Base-by-base conservation (phyloP, 331 rosid species). In the Arachis monticola region DNA sequence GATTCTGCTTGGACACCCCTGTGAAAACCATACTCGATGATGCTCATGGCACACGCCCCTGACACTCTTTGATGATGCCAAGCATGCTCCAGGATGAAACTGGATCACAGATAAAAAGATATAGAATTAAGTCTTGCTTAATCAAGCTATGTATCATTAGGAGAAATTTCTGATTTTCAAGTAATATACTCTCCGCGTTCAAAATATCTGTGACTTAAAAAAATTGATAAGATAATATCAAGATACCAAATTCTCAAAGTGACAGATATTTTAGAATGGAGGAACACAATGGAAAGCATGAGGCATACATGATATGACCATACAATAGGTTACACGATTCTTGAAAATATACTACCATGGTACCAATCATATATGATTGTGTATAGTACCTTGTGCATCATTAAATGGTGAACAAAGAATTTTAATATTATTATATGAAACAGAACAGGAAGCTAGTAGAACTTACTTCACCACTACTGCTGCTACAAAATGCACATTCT, bases 1-100 rank as follows among this genome's bases (percentile, higher is more conserved):
- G 11, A 91, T 56, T 67, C 66, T 89, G 82, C 87, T 89, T 2
- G 93, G 97, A 60, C 93, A 91, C 7, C 97, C 95, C 65, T 87
- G 47, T 0, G 87, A 74, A 82, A 84, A 91, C 87, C 91, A 89
- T 13, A 86, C 77, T 0, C 90, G 83, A 0, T 47, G 53, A 35
- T 81, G 78, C 12, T 38, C 84, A 0, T 61, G 71, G 51, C 96
- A 89, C 10, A 12, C 1, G 0, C 79, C 67, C 80, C 63, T 59
- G 38, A 83, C 48, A 6, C 3, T 55, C 79, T 81, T 84, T 1
- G 51, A 70, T 22, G 71, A 66, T 13, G 76, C 85, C 84, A 89
- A 80, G 72, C 97, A 89, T 32, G 95, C 97, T 57, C 97, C 93
- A 0, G 96, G 84, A 6, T 27, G 79, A 45, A 74, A 77, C 91